phyloP scores from a whole-genome alignment of 129 eudicot species.

The Tanacetum coccineum region DNA sequence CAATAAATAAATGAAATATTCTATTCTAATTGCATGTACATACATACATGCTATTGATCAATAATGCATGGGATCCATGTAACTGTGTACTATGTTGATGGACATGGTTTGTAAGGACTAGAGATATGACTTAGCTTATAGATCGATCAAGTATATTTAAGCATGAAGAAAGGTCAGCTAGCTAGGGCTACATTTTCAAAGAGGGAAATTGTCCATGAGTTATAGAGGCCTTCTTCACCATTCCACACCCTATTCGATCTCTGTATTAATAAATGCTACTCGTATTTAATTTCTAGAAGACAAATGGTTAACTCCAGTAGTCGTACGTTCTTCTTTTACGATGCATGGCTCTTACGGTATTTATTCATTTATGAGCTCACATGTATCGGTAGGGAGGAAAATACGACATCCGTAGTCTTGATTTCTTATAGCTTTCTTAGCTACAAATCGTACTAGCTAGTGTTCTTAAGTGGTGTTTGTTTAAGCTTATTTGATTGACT shows the following conservation, averaged over 20 bases:
- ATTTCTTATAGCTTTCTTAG: neutral
- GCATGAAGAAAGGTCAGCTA: conserved; percentile 29
- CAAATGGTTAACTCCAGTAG: neutral
- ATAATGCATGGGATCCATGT: conserved; percentile 29
- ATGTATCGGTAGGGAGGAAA: neutral
- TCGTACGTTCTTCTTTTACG: conserved; percentile 16
- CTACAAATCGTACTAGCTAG: neutral
- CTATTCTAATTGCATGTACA: conserved; percentile 34
- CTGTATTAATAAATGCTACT: conserved; percentile 26
- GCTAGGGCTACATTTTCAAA: conserved; percentile 27
- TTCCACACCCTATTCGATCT: conserved; percentile 17
- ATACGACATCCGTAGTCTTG: neutral
- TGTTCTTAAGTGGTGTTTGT: too few species aligned
- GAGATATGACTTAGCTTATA: conserved; percentile 25
- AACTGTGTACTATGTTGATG: conserved; percentile 24
- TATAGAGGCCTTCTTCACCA: conserved; percentile 29
- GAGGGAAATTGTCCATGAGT: conserved; percentile 24
- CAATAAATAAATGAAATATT: conserved; percentile 34
- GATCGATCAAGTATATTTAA: conserved; percentile 20
- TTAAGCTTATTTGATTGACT: too few species aligned
- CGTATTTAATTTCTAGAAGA: conserved; percentile 16
- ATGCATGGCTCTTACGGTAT: too few species aligned
- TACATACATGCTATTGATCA: conserved; percentile 23
- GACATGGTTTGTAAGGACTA: conserved; percentile 20
- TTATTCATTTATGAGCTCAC: conserved; percentile 11